Evolutionary conservation across 176 grass and related monocot species (phyloP), one percentile per base, ranked within the genome.

Genomic region (Rhynchospora tenuis): DNA sequence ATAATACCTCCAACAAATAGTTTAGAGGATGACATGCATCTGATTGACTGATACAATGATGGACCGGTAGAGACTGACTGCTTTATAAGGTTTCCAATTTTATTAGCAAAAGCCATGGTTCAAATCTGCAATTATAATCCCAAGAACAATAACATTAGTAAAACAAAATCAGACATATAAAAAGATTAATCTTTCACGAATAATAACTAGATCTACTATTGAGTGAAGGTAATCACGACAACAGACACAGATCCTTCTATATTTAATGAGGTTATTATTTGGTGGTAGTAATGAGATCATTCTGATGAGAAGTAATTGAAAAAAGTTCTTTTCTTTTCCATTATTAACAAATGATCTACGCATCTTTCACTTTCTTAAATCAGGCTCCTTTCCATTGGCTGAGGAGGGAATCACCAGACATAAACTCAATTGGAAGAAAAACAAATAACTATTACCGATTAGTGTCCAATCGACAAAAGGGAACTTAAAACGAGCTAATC

Each of bases 1-100:
- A 45, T 2, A 57, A 86, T 65, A 98, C 96, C 96, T 90, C 83
- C 93, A 84, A 98, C 57, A 66, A 90, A 98, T 81, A 98, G 50
- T 85, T 95, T 98, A 4, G 96, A 98, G 64, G 94, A 94, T 61
- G 93, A 98, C 93, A 95, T 95, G 93, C 89, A 95, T 81, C 96
- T 83, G 64, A 98, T 85, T 83, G 85, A 81, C 85, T 91, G 91
- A 78, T 88, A 83, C 22, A 98, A 73, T 45, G 89, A 91, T 38
- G 76, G 70, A 84, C 66, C 91, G 17, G 86, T 89, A 83, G 85
- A 45, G 26, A 29, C 46, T 0, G 83, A 85, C 88, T 85, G 87
- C 59, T 86, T 95, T 16, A 95, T 64, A n/a, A 76, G 84, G 11
- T 58, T 90, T 46, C 88, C 89, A 77, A 93, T 72, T 83, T 86